Evolutionary conservation across 2,329 filamentous ascomycete genomes (phyloP).

Genomic region (Phialemoniopsis sp.): DNA sequence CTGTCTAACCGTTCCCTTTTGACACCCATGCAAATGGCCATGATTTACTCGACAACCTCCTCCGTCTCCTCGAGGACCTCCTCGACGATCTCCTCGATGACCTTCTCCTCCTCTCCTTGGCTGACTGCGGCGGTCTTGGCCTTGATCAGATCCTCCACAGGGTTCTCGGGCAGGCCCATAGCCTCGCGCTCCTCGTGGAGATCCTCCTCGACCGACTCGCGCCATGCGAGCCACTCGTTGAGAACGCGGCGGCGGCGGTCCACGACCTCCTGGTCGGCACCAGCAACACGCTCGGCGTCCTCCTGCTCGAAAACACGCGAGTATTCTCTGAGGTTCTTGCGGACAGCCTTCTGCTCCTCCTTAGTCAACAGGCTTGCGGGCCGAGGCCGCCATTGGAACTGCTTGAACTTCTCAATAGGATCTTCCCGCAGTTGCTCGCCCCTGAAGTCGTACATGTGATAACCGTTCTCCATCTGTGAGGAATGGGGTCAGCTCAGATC

Average conservation of each 20-base stretch:
- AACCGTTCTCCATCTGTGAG: conserved; percentile 93
- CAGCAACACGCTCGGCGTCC: conserved; percentile 88
- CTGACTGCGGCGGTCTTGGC: conserved; percentile 55
- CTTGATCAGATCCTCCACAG: conserved; percentile 57
- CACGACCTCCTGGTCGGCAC: conserved; percentile 89
- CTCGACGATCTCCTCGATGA: conserved; percentile 86
- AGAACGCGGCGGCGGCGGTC: conserved; percentile 79
- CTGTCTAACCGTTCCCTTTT: too few relatives aligned
- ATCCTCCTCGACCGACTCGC: conserved; percentile 68
- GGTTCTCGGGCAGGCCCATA: conserved; percentile 62
- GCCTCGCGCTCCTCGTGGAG: conserved; percentile 66
- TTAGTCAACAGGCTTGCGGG: conserved; percentile 88
- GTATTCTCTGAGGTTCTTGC: conserved; percentile 98
- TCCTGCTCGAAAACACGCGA: conserved; percentile 92
- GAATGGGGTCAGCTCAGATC: conserved; percentile 9
- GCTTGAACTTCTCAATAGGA: conserved; percentile 94
- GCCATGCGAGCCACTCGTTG: conserved; percentile 86
- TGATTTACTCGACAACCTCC: conserved; percentile 52
- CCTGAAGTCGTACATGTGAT: conserved; percentile 96
- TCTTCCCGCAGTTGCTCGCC: conserved; percentile 87
- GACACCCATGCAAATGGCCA: too few relatives aligned
- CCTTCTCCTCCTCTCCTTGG: conserved; percentile 56
- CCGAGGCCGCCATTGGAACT: conserved; percentile 90
- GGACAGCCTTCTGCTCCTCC: conserved; percentile 95
- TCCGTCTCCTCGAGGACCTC: conserved; percentile 84